phyloP scores from a whole-genome alignment of 129 eudicot genomes.

The Lonicera japonica region DNA sequence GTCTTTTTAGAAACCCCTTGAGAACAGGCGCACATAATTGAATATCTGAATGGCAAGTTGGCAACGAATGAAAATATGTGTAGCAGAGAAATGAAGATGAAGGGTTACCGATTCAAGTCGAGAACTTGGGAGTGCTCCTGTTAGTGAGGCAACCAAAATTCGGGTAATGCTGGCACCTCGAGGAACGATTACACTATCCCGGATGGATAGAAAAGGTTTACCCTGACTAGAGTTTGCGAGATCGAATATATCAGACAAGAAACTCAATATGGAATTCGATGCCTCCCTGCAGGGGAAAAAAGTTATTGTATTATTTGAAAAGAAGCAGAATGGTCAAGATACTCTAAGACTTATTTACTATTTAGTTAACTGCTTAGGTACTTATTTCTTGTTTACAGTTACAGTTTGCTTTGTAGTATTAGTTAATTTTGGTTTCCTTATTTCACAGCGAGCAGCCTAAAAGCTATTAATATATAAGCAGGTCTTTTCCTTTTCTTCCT shows the following conservation, averaged over 20 bases:
- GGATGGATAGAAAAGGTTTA: conserved; percentile 40
- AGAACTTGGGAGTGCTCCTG: conserved; percentile 97
- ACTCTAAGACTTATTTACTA: too few species aligned
- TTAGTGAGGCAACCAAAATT: conserved; percentile 71
- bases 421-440: too few species aligned
- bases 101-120: conserved; percentile 70
- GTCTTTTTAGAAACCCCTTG: too few species aligned
- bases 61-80: not conserved
- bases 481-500: too few species aligned
- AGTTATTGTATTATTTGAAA: not conserved
- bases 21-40: too few species aligned
- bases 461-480: not conserved
- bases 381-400: too few species aligned
- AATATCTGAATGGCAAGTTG: too few species aligned
- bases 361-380: too few species aligned
- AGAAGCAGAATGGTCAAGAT: too few species aligned
- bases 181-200: conserved; percentile 77
- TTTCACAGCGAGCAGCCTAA: not conserved
- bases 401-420: too few species aligned
- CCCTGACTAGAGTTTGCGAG: conserved; percentile 71
- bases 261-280: conserved; percentile 86
- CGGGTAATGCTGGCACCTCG: conserved; percentile 79
- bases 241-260: conserved; percentile 87
- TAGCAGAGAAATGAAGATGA: not conserved
- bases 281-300: conserved; percentile 72